These are phyloP conservation scores for Chloris gayana DNA, from an alignment of 176 grass and related monocot genomes.

Conservation along the genomic window DNA sequence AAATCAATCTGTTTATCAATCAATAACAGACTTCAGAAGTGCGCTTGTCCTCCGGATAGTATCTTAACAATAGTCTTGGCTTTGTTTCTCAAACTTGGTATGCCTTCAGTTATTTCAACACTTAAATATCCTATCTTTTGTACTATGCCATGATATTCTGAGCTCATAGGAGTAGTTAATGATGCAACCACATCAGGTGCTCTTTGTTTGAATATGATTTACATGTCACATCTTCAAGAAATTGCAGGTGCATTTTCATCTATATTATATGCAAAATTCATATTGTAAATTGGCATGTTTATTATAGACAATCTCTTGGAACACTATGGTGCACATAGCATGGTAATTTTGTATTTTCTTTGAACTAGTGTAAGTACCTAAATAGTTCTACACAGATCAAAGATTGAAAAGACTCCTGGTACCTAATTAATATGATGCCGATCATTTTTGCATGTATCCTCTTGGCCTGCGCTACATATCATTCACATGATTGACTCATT, in stretches of 20 bases:
- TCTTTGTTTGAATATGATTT: constrained; percentile 6
- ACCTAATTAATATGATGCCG: not conserved
- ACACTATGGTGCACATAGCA: not conserved
- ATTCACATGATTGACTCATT: constrained; percentile 8
- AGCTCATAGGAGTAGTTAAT: constrained; percentile 30
- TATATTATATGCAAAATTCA: constrained; percentile 2
- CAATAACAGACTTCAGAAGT: constrained; percentile 49
- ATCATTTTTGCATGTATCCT: constrained; percentile 19
- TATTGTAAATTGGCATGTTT: constrained; percentile 14
- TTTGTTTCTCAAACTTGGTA: constrained; percentile 95
- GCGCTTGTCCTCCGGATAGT: constrained; percentile 48
- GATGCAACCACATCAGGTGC: not conserved
- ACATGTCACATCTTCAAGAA: not conserved
- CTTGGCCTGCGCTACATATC: constrained; percentile 8
- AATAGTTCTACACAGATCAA: not conserved
- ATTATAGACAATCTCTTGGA: not conserved
- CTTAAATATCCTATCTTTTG: constrained; percentile 11
- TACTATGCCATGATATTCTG: not conserved
- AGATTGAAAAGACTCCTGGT: not conserved
- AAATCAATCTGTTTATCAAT: constrained; percentile 74
- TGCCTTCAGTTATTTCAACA: constrained; percentile 39
- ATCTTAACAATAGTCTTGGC: constrained; percentile 61
- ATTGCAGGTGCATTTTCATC: constrained; percentile 7
- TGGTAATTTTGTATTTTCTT: constrained; percentile 10
- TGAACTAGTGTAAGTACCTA: constrained; percentile 17